Evolutionary conservation across 2,329 filamentous ascomycete species (phyloP), one percentile per base, ranked within the genome.

Genomic region (Epicoccum sorghinum): DNA sequence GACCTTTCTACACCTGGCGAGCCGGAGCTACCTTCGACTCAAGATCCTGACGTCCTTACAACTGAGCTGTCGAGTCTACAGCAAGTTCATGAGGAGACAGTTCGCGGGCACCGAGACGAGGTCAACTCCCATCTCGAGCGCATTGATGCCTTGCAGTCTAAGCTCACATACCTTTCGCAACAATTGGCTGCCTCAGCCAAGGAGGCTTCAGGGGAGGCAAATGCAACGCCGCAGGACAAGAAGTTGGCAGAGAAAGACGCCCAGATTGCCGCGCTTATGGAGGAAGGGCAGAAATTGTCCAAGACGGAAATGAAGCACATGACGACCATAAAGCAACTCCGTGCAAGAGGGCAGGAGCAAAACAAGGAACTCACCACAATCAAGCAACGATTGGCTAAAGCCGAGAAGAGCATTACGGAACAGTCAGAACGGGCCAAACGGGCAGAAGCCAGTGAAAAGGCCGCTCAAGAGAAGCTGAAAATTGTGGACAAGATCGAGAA

Each of bases 61-160:
- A 66, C 74, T 3, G 76, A 79, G 18, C 74, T 85, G 36, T 68
- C 77, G 5, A 75, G 79, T 38, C 71, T 85, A 57, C 79, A 78
- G 66, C 68, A 80, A 67, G 76, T 82, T 47, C 77, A 84, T 41
- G 77, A 80, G 42, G 75, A 78, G 27, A 79, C 79, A 0, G 78
- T 86, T 54, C 76, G 77, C 30, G 83, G 86, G 58, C 85, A 90
- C 61, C 88, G 93, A 53, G 90, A 95, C 64, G 95, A 98, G 71
- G 83, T 92, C 36, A 87, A 95, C 66, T 83, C 83, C 43, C 91
- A 96, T 59, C 83, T 93, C 6, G 95, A 99, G 75, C 87, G 89
- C 32, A 95, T 97, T 50, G 95, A 99, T 78, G 89, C 93, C 4
- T 78, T 99, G 1, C 91, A 98, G 72, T 86, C 91, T 6, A 98